Conservation (phyloP, 805 yeast species). For the Candida peoriensis region DNA sequence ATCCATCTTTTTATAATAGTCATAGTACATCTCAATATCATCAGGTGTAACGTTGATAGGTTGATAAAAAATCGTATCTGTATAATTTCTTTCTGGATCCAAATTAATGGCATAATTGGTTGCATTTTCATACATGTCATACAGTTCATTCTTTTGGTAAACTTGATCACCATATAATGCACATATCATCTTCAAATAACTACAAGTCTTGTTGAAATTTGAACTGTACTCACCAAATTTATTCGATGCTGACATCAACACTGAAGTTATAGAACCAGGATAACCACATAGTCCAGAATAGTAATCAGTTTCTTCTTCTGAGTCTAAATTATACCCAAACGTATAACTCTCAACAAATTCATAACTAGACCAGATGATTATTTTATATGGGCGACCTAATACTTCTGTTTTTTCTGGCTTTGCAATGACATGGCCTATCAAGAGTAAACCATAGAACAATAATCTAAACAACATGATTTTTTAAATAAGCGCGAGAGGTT, state of each 20-base stretch:
- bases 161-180: constrained; percentile 6
- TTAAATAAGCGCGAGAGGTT: no score
- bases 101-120: constrained; percentile 17
- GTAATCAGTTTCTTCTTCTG: neutral
- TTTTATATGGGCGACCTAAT: constrained; percentile 1
- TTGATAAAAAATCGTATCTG: constrained; percentile 4
- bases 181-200: neutral
- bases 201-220: constrained; percentile 10
- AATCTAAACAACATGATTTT: no score
- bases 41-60: constrained; percentile 10
- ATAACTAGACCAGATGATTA: constrained; percentile 1
- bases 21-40: neutral
- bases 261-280: constrained; percentile 13
- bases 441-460: no score
- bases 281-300: constrained; percentile 10
- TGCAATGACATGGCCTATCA: neutral
- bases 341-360: neutral
- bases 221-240: constrained; percentile 8
- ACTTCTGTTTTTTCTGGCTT: neutral
- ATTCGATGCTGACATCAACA: constrained; percentile 7
- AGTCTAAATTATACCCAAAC: constrained; percentile 2
- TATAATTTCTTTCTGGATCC: constrained; percentile 6
- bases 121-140: constrained; percentile 26
- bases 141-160: constrained; percentile 15
- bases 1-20: constrained; percentile 5